Conservation (phyloP, 208 protist genomes). For the Wallacemonas collosoma region DNA sequence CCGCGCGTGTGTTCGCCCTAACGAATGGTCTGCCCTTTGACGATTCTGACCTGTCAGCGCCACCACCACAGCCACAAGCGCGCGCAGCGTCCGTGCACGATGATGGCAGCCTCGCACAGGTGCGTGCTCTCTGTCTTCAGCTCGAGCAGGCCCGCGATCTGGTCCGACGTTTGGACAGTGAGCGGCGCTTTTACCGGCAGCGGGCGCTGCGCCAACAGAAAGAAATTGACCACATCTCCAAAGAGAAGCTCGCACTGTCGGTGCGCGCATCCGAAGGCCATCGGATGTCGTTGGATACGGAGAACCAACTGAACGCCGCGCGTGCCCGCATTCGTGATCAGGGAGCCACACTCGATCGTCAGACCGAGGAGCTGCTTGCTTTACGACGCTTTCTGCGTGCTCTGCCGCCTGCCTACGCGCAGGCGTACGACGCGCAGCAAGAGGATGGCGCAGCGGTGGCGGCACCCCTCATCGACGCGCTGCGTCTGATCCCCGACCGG, state of each 20-base stretch:
- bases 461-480: conserved; percentile 5
- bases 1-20: not conserved
- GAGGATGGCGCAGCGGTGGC: not conserved
- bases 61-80: not conserved
- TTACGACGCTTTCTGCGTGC: conserved; percentile 56
- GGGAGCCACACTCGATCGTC: conserved; percentile 25
- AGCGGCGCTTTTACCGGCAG: conserved; percentile 43
- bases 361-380: conserved; percentile 48
- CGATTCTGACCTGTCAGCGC: not conserved
- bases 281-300: conserved; percentile 24
- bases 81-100: conserved; percentile 3
- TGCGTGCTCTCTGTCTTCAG: conserved; percentile 23
- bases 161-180: conserved; percentile 57
- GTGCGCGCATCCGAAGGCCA: conserved; percentile 34
- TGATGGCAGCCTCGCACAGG: conserved; percentile 7
- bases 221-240: conserved; percentile 23
- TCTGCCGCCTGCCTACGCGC: conserved; percentile 27
- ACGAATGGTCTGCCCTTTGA: not conserved
- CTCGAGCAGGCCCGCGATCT: conserved; percentile 45
- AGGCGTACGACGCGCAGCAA: conserved; percentile 13
- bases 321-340: conserved; percentile 20
- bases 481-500: conserved; percentile 60
- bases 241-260: conserved; percentile 26
- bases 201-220: conserved; percentile 28
- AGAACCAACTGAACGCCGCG: conserved; percentile 22